Evolutionary conservation across 306 rosid species (phyloP), one percentile per base, ranked within the genome.

Genomic region (Adenanthera pavonina): DNA sequence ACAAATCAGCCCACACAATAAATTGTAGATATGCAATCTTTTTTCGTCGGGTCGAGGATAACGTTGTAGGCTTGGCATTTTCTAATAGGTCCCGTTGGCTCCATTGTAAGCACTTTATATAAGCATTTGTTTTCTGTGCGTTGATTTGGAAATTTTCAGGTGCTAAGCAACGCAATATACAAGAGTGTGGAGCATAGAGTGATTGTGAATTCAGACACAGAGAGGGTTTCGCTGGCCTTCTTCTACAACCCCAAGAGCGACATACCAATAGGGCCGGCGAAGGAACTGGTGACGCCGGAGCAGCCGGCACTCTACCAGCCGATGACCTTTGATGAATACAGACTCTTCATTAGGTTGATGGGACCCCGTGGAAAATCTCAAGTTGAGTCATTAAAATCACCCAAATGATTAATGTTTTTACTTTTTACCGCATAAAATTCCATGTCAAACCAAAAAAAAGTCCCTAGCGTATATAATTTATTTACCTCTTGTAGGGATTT

Each of bases 181-280:
- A 95, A 86, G 84, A 95, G 99, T 56, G 95, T 95, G 68, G 99
- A 95, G 84, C 99, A 95, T 41, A 84, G 99, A 86, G 99, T 95
- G 77, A 85, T 91, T 6, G 99, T 95, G 7, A 95, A 95, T 71
- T 89, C 99, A 40, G 83, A 81, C 5, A 59, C 86, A 66, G 99
- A 95, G 53, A 82, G 99, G 48, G 75, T 95, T 2, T 95, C 99
- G 0, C 47, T 95, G n/a, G 99, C 99, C 0, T 95, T 95, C 89
- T 95, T 95, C 81, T 95, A 93, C 89, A 95, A 95, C 60, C 99
- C 99, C 0, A 93, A 90, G 83, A 89, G 99, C 47, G 89, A 93
- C 65, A 91, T 95, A 51, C 95, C 91, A 2, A 90, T 95, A 2
- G 91, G 78, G 53, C 97, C 99, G 20, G 78, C 83, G 25, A 88